A percentile compares a stretch with the other conserved stretches of the same genome.
phyloP scores from a whole-genome alignment of 2,329 filamentous ascomycete species.

The Aspergillus neoniger region DNA sequence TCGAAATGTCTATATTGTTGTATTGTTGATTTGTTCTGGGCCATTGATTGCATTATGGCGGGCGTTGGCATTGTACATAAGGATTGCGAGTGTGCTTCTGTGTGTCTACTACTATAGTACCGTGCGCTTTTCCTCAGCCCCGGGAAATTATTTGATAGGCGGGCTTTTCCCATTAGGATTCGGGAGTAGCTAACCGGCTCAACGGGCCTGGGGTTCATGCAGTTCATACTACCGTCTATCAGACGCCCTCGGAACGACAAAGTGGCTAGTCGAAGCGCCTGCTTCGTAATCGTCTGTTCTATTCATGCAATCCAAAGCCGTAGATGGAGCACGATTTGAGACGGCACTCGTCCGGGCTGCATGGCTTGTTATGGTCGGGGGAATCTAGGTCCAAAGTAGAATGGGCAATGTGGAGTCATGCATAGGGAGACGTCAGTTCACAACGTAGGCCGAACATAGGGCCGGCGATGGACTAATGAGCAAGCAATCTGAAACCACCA shows the following conservation, averaged over 20 bases:
- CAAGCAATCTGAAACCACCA: constrained; percentile 9
- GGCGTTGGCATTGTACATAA: neutral
- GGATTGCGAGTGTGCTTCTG: neutral
- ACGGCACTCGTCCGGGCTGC: neutral
- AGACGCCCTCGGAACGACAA: neutral
- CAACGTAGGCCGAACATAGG: constrained; percentile 4
- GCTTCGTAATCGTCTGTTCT: neutral
- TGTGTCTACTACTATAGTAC: neutral
- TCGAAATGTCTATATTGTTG: neutral
- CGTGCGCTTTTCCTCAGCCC: neutral
- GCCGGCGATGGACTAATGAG: neutral
- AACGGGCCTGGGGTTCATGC: neutral
- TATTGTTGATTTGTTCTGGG: neutral
- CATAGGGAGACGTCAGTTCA: constrained; percentile 2
- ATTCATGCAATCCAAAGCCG: neutral
- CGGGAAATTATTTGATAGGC: constrained; percentile 6
- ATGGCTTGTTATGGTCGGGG: neutral
- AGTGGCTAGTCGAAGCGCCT: neutral
- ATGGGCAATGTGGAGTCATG: neutral
- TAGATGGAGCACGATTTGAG: neutral
- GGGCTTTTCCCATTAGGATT: neutral
- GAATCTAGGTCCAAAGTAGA: constrained; percentile 3
- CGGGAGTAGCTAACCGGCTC: neutral
- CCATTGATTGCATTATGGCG: constrained; percentile 1
- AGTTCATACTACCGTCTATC: neutral